Evolutionary conservation across 768 basidiomycete genomes (phyloP), one percentile per base, ranked within the genome.

Genomic region (Antrodiella citrinella): DNA sequence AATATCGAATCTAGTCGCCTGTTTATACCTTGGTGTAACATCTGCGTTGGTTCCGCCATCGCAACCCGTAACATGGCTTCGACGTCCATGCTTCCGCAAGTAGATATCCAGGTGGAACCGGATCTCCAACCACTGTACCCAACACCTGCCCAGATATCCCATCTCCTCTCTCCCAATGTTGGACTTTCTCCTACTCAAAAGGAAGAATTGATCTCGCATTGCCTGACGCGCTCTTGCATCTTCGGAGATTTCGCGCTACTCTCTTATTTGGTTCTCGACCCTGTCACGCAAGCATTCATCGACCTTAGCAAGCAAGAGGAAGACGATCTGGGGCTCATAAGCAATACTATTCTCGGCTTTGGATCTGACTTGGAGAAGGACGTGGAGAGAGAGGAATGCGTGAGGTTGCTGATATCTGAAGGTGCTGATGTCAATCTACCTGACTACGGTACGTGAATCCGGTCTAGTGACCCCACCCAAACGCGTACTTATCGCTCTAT

Each of bases 381-480:
- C 51, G 78, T 94, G 41, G 94, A 97, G 60, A 76, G 89, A 55
- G 93, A 96, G 66, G 92, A 96, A 65, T 89, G 86, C 57, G 85
- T 93, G 4, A 74, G 91, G 50, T 68, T 89, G 43, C 72, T 95
- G 39, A 80, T 90, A 11, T 73, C 80, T 43, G 87, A 87, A 64
- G 90, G 91, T 40, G 84, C 86, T 20, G 78, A 87, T 61, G 66
- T 86, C 40, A 67, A 68, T 44, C 52, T 58, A 30, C 69, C 77
- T 40, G 89, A 91, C 65, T 72, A 83, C 58, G 77, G 87, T 86
- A 56, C 40, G 76, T 65, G n/a, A 39, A 40, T 49, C 54, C 25
- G 19, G 41, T 38, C 41, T 3, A 21, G 5, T 38, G 45, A 35
- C 12, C 23, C 25, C n/a, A n/a, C n/a, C n/a, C n/a, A 20, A 23